Base-by-base conservation (phyloP, 371 early-diverging fungal genomes). In the Massospora cicadina region DNA sequence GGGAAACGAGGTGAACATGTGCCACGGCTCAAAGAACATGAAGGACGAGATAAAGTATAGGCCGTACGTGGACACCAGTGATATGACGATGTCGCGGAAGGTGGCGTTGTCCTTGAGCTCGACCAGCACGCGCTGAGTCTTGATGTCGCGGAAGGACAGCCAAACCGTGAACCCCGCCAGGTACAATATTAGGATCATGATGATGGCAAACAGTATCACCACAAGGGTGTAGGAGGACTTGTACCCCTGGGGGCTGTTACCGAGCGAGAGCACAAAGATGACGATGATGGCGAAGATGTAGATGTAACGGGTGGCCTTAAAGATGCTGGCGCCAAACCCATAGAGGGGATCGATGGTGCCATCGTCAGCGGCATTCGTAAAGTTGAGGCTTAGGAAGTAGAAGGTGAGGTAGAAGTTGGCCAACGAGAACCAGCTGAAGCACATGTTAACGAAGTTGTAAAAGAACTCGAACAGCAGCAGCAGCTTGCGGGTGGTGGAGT, bases 1-100 rank as follows among this genome's bases (percentile, higher is more conserved):
- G 27, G 88, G 2, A 60, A 91, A 83, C 43, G 83, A 85, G 1
- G 90, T 92, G 57, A 97, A 69, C 91, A 94, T 90, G 71, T 97
- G 97, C 91, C 90, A 91, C 17, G 93, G 92, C 72, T 96, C 94
- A 25, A 89, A 70, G 71, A 87, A 86, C 62, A 91, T 62, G 32
- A 91, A 55, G 25, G 83, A 81, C 0, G 85, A 66, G 23, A 93
- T 21, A 24, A 91, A 67, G 74, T 88, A 96, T 17, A 96, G 65
- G 0, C 89, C 92, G 69, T 85, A 89, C 0, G 93, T 95, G 2
- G 90, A 80, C 5, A 77, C 78, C 58, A 91, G 68, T 0, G 93
- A 89, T 27, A 93, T 73, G 27, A 92, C 75, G 55, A 90, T 85
- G 65, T 93, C 88, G 17, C 92, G 78, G 74, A 95, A 89, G 32